These are phyloP conservation scores for Rubus idaeus DNA, from an alignment of 306 rosid genomes.

Conservation along the genomic window DNA sequence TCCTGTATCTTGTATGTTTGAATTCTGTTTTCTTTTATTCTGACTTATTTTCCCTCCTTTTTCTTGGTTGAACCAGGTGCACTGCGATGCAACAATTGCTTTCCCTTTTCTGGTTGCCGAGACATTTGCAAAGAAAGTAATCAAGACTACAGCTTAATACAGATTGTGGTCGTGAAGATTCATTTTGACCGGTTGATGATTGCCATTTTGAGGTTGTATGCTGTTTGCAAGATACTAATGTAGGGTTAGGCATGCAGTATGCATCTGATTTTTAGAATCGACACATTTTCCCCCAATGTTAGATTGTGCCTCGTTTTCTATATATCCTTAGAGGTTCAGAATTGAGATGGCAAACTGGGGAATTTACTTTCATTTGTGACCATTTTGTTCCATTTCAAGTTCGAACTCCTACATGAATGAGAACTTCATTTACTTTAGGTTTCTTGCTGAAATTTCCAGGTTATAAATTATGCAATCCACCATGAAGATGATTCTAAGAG, in stretches of 20 bases:
- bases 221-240: neutral
- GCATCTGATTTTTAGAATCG: neutral
- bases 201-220: neutral
- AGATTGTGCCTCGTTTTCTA: neutral
- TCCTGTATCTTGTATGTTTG: neutral
- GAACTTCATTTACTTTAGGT: neutral
- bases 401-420: neutral
- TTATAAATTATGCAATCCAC: neutral
- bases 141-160: slow-evolving; percentile 9
- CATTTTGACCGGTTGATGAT: neutral
- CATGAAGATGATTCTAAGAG: neutral
- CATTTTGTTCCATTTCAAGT: neutral
- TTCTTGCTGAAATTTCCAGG: neutral
- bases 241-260: neutral
- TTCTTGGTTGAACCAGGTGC: slow-evolving; percentile 51
- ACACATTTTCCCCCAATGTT: neutral
- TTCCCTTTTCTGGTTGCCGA: slow-evolving; percentile 78
- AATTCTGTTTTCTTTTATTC: slow-evolving; percentile 10
- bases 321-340: neutral
- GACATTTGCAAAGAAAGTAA: slow-evolving; percentile 58
- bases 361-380: neutral
- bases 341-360: neutral
- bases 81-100: slow-evolving; percentile 86
- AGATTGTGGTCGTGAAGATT: slow-evolving; percentile 7
- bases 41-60: slow-evolving; percentile 12